phyloP scores from a whole-genome alignment of 2,329 filamentous ascomycete species.

The Bipolaris bicolor region DNA sequence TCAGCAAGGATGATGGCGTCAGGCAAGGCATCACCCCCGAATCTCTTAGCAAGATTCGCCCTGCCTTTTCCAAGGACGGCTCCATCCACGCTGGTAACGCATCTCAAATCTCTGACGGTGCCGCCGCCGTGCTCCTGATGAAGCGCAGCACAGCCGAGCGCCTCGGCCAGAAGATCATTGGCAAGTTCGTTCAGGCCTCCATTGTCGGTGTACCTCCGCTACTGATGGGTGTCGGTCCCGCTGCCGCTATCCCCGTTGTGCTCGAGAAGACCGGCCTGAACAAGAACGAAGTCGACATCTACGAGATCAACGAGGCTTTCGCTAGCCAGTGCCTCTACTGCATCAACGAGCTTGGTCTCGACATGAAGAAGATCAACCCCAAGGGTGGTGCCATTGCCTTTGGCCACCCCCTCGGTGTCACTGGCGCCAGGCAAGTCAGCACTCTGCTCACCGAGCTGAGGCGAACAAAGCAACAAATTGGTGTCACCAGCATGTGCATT shows the following conservation, averaged over 20 bases:
- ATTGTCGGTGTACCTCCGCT: conserved; percentile 89
- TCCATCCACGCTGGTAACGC: conserved; percentile 97
- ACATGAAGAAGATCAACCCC: conserved; percentile 88
- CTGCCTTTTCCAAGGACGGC: conserved; percentile 89
- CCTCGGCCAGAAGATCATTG: conserved; percentile 85
- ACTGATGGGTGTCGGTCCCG: conserved; percentile 95
- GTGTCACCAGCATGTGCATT: conserved; percentile 94
- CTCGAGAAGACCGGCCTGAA: conserved; percentile 84
- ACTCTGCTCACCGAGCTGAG: conserved; percentile 89
- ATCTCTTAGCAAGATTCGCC: conserved; percentile 85
- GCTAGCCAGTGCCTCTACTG: conserved; percentile 95
- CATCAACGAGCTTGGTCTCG: conserved; percentile 82
- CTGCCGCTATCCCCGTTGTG: conserved; percentile 92
- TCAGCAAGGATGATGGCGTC: conserved; percentile 86
- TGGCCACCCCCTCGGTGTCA: conserved; percentile 93
- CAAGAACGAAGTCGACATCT: conserved; percentile 90
- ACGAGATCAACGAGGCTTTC: conserved; percentile 99
- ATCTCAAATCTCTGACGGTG: conserved; percentile 90
- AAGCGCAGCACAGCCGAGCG: conserved; percentile 87
- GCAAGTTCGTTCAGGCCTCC: conserved; percentile 87
- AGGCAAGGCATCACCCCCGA: conserved; percentile 84
- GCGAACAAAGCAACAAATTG: conserved; percentile 82
- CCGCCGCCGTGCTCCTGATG: conserved; percentile 94
- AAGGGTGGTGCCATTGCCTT: conserved; percentile 97
- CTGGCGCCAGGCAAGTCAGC: conserved; percentile 89